A percentile compares a stretch with the other conserved stretches of the same genome.
phyloP scores from a whole-genome alignment of 1,284 basidiomycete genomes.

The Pholiota adiposa region DNA sequence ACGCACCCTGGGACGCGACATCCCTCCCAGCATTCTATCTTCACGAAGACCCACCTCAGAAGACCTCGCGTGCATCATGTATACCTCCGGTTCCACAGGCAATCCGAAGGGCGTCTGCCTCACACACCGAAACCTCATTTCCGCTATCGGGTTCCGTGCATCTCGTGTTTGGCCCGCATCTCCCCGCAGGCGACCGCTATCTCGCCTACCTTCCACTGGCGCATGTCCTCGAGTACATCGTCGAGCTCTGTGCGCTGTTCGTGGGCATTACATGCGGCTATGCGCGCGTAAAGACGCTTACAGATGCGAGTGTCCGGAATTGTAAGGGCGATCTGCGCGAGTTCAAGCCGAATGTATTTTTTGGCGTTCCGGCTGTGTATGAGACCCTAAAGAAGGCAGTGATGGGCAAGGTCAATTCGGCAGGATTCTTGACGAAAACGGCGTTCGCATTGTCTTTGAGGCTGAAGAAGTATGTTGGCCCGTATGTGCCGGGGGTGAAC shows the following conservation, averaged over 20 bases:
- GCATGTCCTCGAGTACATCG: constrained; percentile 87
- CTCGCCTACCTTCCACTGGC: constrained; percentile 93
- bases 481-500: constrained; percentile 63
- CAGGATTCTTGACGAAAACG: constrained; percentile 67
- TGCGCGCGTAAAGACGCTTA: constrained; percentile 92
- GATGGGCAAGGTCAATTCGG: constrained; percentile 69
- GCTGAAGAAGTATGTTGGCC: constrained; percentile 56
- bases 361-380: constrained; percentile 91
- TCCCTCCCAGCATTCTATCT: constrained; percentile 49
- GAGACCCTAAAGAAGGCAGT: constrained; percentile 94
- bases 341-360: constrained; percentile 84
- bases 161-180: constrained; percentile 74
- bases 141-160: constrained; percentile 85
- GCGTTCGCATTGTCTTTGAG: constrained; percentile 73
- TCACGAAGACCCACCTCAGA: constrained; percentile 60
- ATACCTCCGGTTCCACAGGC: constrained; percentile 92
- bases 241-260: constrained; percentile 68
- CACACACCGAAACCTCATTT: constrained; percentile 84
- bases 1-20: constrained; percentile 56
- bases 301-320: constrained; percentile 85
- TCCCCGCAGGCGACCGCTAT: constrained; percentile 69
- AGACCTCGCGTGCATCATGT: constrained; percentile 93
- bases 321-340: constrained; percentile 88
- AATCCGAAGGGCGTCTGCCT: constrained; percentile 93
- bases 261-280: constrained; percentile 83